Evolutionary conservation across 305 asterid genomes (phyloP).

Genomic region (Fraxinus platypoda): DNA sequence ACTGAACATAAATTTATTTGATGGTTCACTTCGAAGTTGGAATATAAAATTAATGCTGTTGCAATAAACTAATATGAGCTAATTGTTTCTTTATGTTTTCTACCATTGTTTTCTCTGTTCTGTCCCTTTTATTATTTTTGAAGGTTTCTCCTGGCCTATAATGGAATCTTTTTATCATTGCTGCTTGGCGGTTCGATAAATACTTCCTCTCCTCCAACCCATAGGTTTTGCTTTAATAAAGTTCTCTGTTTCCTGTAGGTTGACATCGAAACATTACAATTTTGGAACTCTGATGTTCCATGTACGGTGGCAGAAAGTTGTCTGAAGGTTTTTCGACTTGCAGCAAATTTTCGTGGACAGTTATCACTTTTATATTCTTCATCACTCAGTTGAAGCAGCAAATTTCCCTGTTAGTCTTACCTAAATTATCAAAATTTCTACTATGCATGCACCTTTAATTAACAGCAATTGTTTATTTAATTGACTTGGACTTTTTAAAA

Average conservation of each 20-base stretch:
- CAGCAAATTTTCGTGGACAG: not conserved
- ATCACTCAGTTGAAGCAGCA: constrained; percentile 12
- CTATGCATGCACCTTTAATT: not conserved
- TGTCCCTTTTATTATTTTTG: not conserved
- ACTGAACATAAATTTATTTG: not conserved
- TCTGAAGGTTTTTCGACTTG: not conserved
- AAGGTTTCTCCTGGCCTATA: not conserved
- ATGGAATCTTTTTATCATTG: not conserved
- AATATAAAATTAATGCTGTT: not conserved
- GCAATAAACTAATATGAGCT: not conserved
- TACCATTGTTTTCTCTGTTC: not conserved
- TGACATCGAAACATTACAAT: not conserved
- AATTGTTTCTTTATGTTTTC: not conserved
- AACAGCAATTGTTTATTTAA: constrained; percentile 1
- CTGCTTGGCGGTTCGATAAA: not conserved
- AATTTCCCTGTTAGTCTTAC: not conserved
- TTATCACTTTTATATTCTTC: not conserved
- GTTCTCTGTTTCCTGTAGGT: constrained; percentile 12
- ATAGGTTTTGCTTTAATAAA: not conserved
- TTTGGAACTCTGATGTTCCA: constrained; percentile 1
- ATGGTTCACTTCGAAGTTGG: constrained; percentile 1
- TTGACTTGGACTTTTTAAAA: not conserved
- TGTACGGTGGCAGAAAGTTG: not conserved
- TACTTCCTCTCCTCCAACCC: not conserved
- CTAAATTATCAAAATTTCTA: not conserved